phyloP scores from a whole-genome alignment of 2,329 filamentous ascomycete species.

The Daldinia sp. region DNA sequence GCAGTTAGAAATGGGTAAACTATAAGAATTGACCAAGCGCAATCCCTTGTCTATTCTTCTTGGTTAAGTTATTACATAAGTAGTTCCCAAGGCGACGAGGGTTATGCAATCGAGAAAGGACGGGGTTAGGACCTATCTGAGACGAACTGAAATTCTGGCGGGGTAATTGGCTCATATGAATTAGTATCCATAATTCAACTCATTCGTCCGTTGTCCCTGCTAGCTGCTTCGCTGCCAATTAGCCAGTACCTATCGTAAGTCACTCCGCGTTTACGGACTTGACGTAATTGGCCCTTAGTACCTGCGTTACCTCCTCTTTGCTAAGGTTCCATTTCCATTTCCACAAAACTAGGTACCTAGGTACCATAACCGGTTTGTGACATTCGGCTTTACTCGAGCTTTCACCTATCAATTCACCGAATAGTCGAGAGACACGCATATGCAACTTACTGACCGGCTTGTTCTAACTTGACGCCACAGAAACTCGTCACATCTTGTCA shows the following conservation, averaged over 20 bases:
- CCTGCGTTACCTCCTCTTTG: not conserved
- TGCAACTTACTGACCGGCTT: not conserved
- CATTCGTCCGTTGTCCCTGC: not conserved
- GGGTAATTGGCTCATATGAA: slow-evolving; percentile 1
- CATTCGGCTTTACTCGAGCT: slow-evolving; percentile 5
- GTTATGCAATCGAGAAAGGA: not conserved
- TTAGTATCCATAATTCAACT: not conserved
- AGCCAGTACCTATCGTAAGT: not conserved
- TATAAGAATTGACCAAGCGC: slow-evolving; percentile 9
- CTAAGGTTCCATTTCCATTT: not conserved
- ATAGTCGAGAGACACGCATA: slow-evolving; percentile 1
- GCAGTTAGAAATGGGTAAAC: too few species aligned
- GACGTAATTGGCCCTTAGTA: slow-evolving; percentile 23
- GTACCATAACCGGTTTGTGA: not conserved
- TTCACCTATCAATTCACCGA: slow-evolving; percentile 2
- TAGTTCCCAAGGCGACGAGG: not conserved
- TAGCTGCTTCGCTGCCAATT: not conserved
- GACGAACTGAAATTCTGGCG: not conserved
- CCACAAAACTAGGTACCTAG: not conserved
- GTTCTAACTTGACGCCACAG: not conserved
- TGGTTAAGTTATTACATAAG: slow-evolving; percentile 7
- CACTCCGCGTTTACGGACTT: not conserved
- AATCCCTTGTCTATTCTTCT: slow-evolving; percentile 22
- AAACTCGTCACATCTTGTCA: not conserved
- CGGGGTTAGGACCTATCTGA: too few species aligned